Percentiles rank a stretch among this genome's conserved stretches.
These are phyloP conservation scores for Scutellaria barbata DNA, from an alignment of 257 asterid species.

Conservation along the genomic window DNA sequence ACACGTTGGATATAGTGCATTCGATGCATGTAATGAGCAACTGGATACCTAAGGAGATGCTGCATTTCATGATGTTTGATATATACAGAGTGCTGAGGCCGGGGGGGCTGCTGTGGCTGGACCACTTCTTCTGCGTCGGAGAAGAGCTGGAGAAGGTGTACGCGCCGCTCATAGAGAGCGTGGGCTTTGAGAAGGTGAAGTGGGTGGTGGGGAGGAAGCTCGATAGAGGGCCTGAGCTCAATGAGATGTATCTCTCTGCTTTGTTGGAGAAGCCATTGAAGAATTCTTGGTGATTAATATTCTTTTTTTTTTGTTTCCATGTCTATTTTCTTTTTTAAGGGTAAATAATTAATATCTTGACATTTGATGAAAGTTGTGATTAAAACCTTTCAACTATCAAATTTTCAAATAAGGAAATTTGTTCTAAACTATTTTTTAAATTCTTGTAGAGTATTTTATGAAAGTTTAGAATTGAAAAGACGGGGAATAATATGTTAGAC, in stretches of 20 bases:
- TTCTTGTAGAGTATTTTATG: no score
- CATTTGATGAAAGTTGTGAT: no score
- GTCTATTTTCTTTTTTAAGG: not conserved
- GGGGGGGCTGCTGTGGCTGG: conserved; percentile 77
- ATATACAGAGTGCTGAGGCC: conserved; percentile 72
- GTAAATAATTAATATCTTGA: no score
- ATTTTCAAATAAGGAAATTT: no score
- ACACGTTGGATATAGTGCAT: conserved; percentile 66
- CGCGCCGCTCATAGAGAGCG: conserved; percentile 64
- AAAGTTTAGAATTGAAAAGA: no score
- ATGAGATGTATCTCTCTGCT: conserved; percentile 74
- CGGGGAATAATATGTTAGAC: no score
- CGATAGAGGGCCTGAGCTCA: conserved; percentile 59
- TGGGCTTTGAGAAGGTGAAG: conserved; percentile 61
- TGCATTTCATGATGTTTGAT: conserved; percentile 68
- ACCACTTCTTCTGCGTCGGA: conserved; percentile 69
- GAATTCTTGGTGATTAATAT: conserved; percentile 57
- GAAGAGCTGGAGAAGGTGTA: conserved; percentile 56
- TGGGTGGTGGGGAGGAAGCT: conserved; percentile 66
- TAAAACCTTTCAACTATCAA: no score
- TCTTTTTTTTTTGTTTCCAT: not conserved
- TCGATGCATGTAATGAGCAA: conserved; percentile 76
- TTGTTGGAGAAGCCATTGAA: conserved; percentile 66
- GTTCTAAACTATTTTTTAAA: no score
- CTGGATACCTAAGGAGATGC: conserved; percentile 66